These are phyloP conservation scores for Agrocybe chaxingu DNA, from an alignment of 768 basidiomycete genomes.

Conservation along the genomic window DNA sequence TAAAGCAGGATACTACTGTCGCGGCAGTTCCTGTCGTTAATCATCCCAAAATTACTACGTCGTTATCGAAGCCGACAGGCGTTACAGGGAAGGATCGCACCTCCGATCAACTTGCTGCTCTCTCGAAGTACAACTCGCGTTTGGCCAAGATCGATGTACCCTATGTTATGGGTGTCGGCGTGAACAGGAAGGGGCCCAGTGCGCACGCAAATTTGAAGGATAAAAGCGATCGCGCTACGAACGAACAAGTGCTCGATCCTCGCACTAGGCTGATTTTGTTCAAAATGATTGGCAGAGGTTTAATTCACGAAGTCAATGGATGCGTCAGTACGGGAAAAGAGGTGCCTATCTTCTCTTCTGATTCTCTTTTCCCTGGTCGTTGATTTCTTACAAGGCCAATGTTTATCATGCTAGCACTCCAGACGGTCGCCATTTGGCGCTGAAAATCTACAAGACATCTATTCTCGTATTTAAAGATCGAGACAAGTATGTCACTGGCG, in stretches of 20 bases:
- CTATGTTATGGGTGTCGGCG: constrained; percentile 65
- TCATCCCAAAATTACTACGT: constrained; percentile 42
- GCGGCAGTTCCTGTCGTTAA: constrained; percentile 72
- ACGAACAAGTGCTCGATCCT: constrained; percentile 94
- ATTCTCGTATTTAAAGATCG: constrained; percentile 97
- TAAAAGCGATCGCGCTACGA: constrained; percentile 95
- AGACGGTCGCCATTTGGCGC: constrained; percentile 64
- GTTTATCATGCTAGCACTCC: constrained; percentile 86
- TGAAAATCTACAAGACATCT: constrained; percentile 98
- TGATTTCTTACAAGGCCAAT: constrained; percentile 63
- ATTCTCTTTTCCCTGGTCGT: constrained; percentile 3
- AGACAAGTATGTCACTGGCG: constrained; percentile 95
- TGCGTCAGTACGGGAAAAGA: constrained; percentile 99
- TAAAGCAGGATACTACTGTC: constrained; percentile 45
- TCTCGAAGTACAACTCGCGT: constrained; percentile 75
- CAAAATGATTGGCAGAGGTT: constrained; percentile 91
- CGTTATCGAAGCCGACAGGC: constrained; percentile 17
- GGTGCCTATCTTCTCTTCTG: constrained; percentile 40
- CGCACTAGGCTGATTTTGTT: constrained; percentile 92
- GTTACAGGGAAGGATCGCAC: constrained; percentile 52
- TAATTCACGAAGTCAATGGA: constrained; percentile 89
- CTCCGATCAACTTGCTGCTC: constrained; percentile 66
- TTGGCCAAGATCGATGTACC: constrained; percentile 74
- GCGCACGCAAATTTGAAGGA: constrained; percentile 89
- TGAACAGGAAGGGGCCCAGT: constrained; percentile 91